Conservation (phyloP, 257 asterid genomes). For the Salvia miltiorrhiza region DNA sequence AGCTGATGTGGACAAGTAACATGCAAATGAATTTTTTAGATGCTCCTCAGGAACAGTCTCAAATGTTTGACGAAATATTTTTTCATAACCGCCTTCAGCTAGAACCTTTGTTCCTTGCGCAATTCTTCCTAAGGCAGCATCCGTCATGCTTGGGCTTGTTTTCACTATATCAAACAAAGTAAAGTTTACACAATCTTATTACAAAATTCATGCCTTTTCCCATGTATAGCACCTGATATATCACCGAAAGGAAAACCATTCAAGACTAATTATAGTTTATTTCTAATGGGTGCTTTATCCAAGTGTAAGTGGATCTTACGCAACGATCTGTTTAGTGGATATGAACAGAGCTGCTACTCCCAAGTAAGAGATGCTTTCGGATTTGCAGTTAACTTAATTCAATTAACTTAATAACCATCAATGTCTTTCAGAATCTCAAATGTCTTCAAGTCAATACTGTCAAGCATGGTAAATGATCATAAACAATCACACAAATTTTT, state of each 20-base stretch:
- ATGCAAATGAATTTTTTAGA: conserved; percentile 75
- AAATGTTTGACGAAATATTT: conserved; percentile 84
- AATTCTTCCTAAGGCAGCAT: conserved; percentile 96
- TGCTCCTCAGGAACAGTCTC: conserved; percentile 93
- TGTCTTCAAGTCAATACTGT: background rate
- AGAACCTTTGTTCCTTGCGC: conserved; percentile 95
- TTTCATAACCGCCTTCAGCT: conserved; percentile 98
- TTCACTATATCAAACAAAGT: conserved; percentile 54
- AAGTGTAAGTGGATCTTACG: background rate
- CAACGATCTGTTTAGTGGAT: background rate
- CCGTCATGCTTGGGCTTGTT: conserved; percentile 93
- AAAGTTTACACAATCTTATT: background rate
- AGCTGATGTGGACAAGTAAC: conserved; percentile 95
- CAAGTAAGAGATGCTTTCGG: background rate
- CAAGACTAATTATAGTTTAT: background rate
- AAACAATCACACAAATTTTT: background rate
- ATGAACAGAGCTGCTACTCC: background rate
- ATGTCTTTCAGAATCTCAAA: background rate
- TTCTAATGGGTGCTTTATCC: background rate
- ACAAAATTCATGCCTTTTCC: background rate
- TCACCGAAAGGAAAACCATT: background rate
- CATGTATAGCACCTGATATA: background rate
- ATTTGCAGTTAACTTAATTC: conserved; percentile 1
- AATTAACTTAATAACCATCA: background rate
- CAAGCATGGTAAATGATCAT: background rate